These are phyloP conservation scores for Verticillium dahliae DNA, from an alignment of 2,329 filamentous ascomycete genomes.

Conservation along the genomic window DNA sequence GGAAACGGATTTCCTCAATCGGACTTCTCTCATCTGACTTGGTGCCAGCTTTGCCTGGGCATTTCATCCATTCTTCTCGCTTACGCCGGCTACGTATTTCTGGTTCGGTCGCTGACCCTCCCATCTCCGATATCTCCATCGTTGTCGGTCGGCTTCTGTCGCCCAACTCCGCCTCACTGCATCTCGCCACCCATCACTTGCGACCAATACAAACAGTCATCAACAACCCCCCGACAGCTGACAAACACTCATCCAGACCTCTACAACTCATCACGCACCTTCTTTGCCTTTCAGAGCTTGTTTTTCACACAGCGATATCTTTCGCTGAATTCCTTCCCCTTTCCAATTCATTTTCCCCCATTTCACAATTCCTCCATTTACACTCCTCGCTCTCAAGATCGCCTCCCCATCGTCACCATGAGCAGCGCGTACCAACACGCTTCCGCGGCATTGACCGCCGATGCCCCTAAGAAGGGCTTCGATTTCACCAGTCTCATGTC, in stretches of 20 bases:
- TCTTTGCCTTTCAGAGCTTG: neutral
- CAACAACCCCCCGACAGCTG: conserved; percentile 7
- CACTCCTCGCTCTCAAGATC: neutral
- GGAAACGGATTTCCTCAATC: neutral
- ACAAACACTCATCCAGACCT: conserved; percentile 6
- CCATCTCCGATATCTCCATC: conserved; percentile 11
- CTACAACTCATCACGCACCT: neutral
- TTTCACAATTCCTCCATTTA: neutral
- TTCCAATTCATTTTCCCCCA: neutral
- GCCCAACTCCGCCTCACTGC: neutral
- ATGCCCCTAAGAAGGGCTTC: conserved; percentile 14
- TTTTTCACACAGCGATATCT: neutral
- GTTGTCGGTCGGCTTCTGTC: neutral
- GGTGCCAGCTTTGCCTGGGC: neutral
- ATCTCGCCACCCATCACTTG: conserved; percentile 8
- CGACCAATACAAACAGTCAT: conserved; percentile 1
- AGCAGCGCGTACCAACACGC: neutral
- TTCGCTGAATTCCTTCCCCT: neutral
- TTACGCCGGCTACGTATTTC: neutral
- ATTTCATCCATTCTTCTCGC: neutral
- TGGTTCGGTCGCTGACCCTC: neutral
- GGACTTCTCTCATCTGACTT: neutral
- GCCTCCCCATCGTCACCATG: neutral
- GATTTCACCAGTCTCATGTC: conserved; percentile 55
- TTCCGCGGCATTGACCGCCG: neutral